These are phyloP conservation scores for Centella asiatica DNA, from an alignment of 129 eudicot species.

Conservation along the genomic window DNA sequence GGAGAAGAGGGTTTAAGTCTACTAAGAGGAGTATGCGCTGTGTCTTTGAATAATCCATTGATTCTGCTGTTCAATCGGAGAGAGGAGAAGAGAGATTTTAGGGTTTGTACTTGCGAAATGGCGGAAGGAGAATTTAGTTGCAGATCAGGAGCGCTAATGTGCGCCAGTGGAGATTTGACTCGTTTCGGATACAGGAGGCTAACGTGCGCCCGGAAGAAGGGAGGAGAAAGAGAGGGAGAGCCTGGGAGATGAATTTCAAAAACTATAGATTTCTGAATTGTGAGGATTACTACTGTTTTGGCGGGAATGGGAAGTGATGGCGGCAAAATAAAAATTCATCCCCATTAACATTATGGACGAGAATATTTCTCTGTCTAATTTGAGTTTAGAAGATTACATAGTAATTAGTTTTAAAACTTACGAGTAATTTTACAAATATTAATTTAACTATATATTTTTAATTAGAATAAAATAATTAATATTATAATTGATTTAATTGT, in stretches of 20 bases:
- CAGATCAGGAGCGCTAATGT: constrained; percentile 18
- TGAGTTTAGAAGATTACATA: too few species aligned
- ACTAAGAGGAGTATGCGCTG: constrained; percentile 59
- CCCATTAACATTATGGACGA: background rate
- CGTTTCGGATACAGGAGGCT: background rate
- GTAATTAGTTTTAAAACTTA: too few species aligned
- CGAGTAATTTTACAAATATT: too few species aligned
- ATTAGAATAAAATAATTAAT: too few species aligned
- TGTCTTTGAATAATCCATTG: constrained; percentile 41
- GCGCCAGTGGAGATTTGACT: background rate
- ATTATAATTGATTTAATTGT: too few species aligned
- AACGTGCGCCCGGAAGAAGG: background rate
- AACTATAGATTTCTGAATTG: too few species aligned
- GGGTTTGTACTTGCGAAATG: constrained; percentile 3
- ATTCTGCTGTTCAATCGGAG: constrained; percentile 31
- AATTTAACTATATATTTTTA: too few species aligned
- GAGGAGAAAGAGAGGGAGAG: background rate
- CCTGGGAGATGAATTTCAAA: too few species aligned
- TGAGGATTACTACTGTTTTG: background rate
- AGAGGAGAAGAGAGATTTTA: background rate
- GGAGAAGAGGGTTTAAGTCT: constrained; percentile 62
- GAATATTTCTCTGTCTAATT: background rate
- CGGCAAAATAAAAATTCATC: constrained; percentile 5
- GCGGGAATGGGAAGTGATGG: constrained; percentile 14
- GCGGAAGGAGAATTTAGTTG: constrained; percentile 8